Conservation (phyloP, 345 rosid genomes). For the Dovyalis caffra region DNA sequence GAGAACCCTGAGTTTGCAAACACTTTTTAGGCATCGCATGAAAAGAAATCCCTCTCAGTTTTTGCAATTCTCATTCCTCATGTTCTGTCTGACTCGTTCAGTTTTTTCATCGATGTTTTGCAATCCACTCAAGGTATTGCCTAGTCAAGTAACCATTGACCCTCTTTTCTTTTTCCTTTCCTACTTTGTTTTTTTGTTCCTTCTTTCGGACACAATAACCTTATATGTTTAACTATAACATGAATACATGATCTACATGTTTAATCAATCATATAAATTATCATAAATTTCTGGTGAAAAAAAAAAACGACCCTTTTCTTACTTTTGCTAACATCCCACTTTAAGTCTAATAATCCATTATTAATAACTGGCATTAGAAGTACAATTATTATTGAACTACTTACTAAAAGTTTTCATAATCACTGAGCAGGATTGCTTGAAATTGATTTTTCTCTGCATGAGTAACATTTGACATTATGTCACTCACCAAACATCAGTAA, state of each 20-base stretch:
- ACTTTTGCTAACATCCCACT: background rate
- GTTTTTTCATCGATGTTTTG: background rate
- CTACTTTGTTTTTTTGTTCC: background rate
- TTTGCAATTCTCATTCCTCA: background rate
- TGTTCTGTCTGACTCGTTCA: background rate
- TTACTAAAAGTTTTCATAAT: background rate
- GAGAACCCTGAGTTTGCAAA: background rate
- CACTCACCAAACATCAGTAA: background rate
- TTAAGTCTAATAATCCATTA: background rate
- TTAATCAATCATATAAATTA: background rate
- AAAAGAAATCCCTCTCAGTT: background rate
- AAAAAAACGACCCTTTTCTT: background rate
- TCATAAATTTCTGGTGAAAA: background rate
- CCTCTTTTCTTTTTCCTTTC: background rate
- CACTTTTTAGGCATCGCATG: slow-evolving; percentile 1
- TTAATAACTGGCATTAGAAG: background rate
- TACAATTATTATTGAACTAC: background rate
- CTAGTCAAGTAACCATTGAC: background rate
- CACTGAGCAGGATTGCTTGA: background rate
- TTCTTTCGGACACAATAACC: background rate
- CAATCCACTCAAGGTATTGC: background rate
- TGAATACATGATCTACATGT: background rate
- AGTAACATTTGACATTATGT: background rate
- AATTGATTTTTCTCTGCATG: background rate
- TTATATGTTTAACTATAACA: background rate